A percentile compares a stretch with the other conserved stretches of the same genome.
Conservation (phyloP, 2,329 filamentous ascomycete genomes). For the Aureobasidium sp. region DNA sequence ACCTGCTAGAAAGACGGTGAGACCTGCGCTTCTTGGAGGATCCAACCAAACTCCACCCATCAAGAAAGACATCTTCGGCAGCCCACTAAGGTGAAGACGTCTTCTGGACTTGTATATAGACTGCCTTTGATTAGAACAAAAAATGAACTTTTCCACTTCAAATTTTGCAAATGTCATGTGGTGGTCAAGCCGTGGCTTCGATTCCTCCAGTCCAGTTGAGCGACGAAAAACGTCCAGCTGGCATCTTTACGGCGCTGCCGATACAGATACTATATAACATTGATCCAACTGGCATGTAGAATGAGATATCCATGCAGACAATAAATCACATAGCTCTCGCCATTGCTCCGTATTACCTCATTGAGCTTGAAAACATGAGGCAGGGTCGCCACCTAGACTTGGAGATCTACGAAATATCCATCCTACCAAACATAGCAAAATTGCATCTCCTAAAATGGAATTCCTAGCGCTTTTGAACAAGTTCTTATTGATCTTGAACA, state of each 20-base stretch:
- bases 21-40: constrained; percentile 18
- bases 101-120: background rate
- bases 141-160: background rate
- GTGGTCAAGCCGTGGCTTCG: too few relatives aligned
- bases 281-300: background rate
- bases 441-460: too few relatives aligned
- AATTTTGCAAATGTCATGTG: too few relatives aligned
- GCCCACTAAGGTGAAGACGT: constrained; percentile 26
- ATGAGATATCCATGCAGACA: background rate
- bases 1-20: constrained; percentile 22
- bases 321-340: background rate
- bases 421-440: too few relatives aligned
- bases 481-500: background rate
- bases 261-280: background rate
- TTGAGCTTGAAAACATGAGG: background rate
- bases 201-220: too few relatives aligned
- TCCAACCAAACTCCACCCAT: constrained; percentile 21
- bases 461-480: too few relatives aligned
- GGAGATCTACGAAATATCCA: too few relatives aligned
- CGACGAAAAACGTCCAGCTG: background rate
- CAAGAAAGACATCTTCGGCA: constrained; percentile 26
- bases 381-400: background rate
- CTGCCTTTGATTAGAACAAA: background rate
- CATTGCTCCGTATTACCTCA: background rate
- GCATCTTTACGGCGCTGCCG: background rate